phyloP scores from a whole-genome alignment of 2,329 filamentous ascomycete species.

The Alternaria alternata region DNA sequence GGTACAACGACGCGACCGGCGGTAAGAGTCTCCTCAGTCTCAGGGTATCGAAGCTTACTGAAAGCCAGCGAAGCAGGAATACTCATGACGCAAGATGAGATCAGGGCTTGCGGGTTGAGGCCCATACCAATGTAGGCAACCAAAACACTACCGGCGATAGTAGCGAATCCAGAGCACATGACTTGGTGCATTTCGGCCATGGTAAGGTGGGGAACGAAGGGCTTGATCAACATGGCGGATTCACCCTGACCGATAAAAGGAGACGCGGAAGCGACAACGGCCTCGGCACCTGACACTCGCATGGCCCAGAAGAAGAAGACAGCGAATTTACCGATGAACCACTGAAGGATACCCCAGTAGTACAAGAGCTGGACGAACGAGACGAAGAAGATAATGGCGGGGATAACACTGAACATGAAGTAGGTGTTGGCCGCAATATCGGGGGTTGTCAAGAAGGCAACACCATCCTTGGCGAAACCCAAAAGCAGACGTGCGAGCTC shows the following conservation, averaged over 20 bases:
- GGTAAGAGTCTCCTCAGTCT: conserved; percentile 85
- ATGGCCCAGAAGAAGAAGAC: conserved; percentile 92
- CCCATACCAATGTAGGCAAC: conserved; percentile 87
- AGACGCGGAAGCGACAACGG: conserved; percentile 90
- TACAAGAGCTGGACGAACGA: conserved; percentile 88
- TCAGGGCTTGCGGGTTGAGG: conserved; percentile 82
- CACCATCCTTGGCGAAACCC: conserved; percentile 76
- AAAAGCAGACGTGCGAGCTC: conserved; percentile 76
- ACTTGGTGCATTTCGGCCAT: conserved; percentile 89
- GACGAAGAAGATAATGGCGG: conserved; percentile 96
- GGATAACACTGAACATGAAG: conserved; percentile 84
- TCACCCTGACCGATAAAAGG: conserved; percentile 96
- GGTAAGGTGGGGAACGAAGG: conserved; percentile 86
- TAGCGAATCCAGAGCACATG: conserved; percentile 92
- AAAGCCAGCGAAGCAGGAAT: conserved; percentile 90
- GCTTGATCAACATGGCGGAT: conserved; percentile 89
- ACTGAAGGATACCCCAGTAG: conserved; percentile 82
- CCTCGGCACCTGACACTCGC: conserved; percentile 86
- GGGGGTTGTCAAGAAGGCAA: conserved; percentile 71
- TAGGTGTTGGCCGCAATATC: conserved; percentile 58
- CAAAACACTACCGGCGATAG: conserved; percentile 87
- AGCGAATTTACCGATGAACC: conserved; percentile 88
- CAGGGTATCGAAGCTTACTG: conserved; percentile 88
- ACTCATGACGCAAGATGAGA: conserved; percentile 94
- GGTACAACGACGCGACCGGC: conserved; percentile 82